Evolutionary conservation across 2,329 filamentous ascomycete genomes (phyloP), one percentile per base, ranked within the genome.

Genomic region (Beauveria sp.): DNA sequence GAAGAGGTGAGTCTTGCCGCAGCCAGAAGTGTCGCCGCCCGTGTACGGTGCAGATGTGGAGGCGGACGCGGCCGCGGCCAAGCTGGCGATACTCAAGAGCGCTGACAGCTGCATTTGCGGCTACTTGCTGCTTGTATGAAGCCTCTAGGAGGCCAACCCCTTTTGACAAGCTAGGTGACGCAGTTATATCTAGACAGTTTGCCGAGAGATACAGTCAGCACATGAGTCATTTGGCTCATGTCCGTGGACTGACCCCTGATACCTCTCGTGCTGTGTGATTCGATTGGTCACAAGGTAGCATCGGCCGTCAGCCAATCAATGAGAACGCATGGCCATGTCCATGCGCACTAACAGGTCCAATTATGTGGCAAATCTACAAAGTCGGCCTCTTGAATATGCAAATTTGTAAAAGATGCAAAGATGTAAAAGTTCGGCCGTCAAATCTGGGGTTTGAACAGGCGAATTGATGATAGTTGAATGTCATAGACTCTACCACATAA

Each of bases 1-100:
- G 56, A 71, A 62, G 38, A 66, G 53, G 46, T 73, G 70, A 5
- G 57, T 58, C 60, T 72, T 73, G 50, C 72, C 72, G 58, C 73
- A 75, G 12, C 73, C 73, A 4, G 67, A 43, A 45, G 64, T 59
- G 65, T 70, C 62, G 65, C 71, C 61, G 40, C 57, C 57, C 8
- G 46, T 47, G 40, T 63, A 63, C 24, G 38, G 51, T 14, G 40
- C 43, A 5, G 34, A 43, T 14, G 22, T 8, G 38, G 16, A 22
- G 3, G 43, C 34, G 18, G 20, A 2, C 10, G 40, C 22, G 1
- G 59, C 5, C 30, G 30, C 65, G 2, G 68, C 46, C 1, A 68
- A 65, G 18, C 70, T 63, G 1, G 70, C 70, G 4, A 70, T 61
- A 26, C 63, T 47, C 22, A 71, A 52, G 7, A 71, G 66, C 65